These are phyloP conservation scores for Glycine latifolia DNA, from an alignment of 306 rosid species.

Conservation along the genomic window DNA sequence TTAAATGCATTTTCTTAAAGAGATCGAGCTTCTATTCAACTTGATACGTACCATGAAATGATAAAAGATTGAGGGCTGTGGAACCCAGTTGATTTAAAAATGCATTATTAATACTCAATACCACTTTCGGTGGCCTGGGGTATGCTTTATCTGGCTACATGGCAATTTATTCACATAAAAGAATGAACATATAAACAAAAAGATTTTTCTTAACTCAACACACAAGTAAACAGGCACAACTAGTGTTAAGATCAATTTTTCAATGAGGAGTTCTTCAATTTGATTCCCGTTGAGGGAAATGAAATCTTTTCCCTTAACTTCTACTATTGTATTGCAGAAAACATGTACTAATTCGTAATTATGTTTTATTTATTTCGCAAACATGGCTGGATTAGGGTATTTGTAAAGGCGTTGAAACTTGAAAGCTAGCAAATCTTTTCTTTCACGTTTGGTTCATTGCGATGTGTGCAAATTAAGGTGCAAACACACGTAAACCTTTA, in stretches of 20 bases:
- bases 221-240: not conserved
- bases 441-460: not conserved
- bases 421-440: not conserved
- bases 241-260: not conserved
- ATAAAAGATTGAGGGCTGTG: constrained; percentile 18
- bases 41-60: constrained; percentile 14
- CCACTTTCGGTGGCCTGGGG: constrained; percentile 18
- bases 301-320: not conserved
- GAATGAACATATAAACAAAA: not conserved
- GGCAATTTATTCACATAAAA: not conserved
- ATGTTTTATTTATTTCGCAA: not conserved
- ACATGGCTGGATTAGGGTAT: not conserved
- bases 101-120: constrained; percentile 30
- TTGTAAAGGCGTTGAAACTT: not conserved
- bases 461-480: not conserved
- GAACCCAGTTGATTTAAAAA: constrained; percentile 19
- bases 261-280: not conserved
- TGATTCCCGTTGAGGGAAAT: not conserved
- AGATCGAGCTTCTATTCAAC: not conserved
- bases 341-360: not conserved
- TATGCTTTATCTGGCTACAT: constrained; percentile 7
- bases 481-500: not conserved
- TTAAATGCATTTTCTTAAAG: not conserved
- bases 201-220: not conserved
- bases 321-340: not conserved